Conservation (phyloP, 2,329 filamentous ascomycete genomes). For the Parastagonospora avenae region DNA sequence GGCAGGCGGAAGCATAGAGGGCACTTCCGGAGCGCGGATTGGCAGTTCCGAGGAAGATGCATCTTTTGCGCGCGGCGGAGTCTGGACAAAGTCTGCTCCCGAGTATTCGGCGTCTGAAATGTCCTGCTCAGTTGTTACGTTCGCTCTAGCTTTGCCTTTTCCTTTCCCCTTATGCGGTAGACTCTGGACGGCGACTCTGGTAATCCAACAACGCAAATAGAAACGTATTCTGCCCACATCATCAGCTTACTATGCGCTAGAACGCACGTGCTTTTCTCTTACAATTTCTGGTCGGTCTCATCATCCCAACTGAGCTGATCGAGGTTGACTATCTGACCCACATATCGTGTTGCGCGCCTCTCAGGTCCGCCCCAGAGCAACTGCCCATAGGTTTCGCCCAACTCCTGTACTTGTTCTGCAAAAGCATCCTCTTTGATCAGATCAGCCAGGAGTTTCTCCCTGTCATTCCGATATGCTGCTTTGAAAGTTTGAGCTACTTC, state of each 20-base stretch:
- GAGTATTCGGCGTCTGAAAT: not conserved
- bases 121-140: not conserved
- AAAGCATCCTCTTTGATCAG: conserved; percentile 8
- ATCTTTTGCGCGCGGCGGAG: not conserved
- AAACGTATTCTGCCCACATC: conserved; percentile 6
- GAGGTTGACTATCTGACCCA: not conserved
- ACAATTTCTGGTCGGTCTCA: conserved; percentile 4
- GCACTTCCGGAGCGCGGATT: not conserved
- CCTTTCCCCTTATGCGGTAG: conserved; percentile 5
- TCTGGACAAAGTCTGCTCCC: not conserved
- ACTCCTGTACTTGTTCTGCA: not conserved
- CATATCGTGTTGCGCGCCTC: conserved; percentile 1
- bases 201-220: conserved; percentile 19
- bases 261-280: not conserved
- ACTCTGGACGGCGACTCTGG: conserved; percentile 1
- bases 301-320: conserved; percentile 11
- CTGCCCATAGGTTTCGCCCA: conserved; percentile 10
- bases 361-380: conserved; percentile 10
- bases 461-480: not conserved
- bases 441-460: not conserved
- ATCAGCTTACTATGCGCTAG: not conserved
- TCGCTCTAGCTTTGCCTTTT: conserved; percentile 1
- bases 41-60: not conserved
- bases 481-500: conserved; percentile 9
- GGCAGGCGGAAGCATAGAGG: not conserved